These are phyloP conservation scores for Saccharomycopsis sp. DNA, from an alignment of 805 yeast species.

Conservation along the genomic window DNA sequence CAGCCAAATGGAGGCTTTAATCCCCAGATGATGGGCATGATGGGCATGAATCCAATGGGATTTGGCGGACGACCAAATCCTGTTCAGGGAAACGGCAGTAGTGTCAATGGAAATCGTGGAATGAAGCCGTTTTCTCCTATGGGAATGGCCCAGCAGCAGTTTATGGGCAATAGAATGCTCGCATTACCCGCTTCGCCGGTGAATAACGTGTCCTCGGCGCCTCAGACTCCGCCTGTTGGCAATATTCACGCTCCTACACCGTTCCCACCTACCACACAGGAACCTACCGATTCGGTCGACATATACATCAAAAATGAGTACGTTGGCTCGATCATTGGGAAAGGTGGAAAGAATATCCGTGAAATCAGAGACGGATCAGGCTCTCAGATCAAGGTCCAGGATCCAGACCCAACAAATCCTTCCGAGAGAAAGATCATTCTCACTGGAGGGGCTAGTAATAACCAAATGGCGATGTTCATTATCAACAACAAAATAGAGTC, in stretches of 20 bases:
- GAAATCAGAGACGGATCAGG: slow-evolving; percentile 73
- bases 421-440: slow-evolving; percentile 60
- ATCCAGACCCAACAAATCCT: slow-evolving; percentile 40
- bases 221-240: slow-evolving; percentile 15
- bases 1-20: slow-evolving; percentile 4
- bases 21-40: slow-evolving; percentile 19
- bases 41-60: slow-evolving; percentile 7
- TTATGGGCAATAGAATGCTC: slow-evolving; percentile 13
- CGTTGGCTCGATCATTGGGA: slow-evolving; percentile 83
- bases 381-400: slow-evolving; percentile 65
- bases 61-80: not conserved
- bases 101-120: not conserved
- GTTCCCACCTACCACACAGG: slow-evolving; percentile 20
- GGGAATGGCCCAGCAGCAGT: slow-evolving; percentile 3
- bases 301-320: slow-evolving; percentile 68
- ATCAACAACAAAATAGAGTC: slow-evolving; percentile 66
- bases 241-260: not conserved
- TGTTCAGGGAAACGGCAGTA: not conserved
- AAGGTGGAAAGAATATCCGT: slow-evolving; percentile 75
- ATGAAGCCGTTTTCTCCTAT: slow-evolving; percentile 11
- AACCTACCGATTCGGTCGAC: slow-evolving; percentile 51
- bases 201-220: slow-evolving; percentile 13
- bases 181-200: slow-evolving; percentile 7
- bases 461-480: slow-evolving; percentile 65
- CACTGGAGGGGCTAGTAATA: slow-evolving; percentile 59